Conservation (phyloP, 352 stramenopile species). For the Globisporangium ultimum region DNA sequence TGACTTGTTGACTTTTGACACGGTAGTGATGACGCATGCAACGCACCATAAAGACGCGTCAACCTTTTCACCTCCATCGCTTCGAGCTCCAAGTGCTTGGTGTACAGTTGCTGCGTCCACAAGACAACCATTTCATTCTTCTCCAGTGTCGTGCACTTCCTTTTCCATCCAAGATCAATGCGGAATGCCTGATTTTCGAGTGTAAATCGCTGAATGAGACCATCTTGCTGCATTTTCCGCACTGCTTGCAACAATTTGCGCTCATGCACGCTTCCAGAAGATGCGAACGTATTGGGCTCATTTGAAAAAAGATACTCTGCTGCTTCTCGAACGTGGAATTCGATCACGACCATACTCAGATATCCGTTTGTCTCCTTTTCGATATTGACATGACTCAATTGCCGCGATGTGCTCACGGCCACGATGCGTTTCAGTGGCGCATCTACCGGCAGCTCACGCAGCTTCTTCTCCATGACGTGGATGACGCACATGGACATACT, state of each 20-base stretch:
- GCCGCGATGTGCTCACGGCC: conserved; percentile 11
- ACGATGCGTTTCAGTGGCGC: conserved; percentile 39
- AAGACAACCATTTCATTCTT: conserved; percentile 17
- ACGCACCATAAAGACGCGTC: conserved; percentile 47
- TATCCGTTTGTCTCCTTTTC: conserved; percentile 59
- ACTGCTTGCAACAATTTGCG: conserved; percentile 52
- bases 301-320: conserved; percentile 23
- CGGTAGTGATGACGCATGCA: conserved; percentile 35
- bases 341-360: conserved; percentile 40
- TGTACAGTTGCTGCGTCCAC: conserved; percentile 51
- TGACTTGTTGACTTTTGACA: neutral
- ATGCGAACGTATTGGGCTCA: neutral
- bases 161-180: conserved; percentile 35
- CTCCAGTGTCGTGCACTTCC: neutral
- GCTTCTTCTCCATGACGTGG: conserved; percentile 49
- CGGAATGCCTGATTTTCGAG: conserved; percentile 52
- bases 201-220: conserved; percentile 53
- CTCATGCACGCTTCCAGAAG: conserved; percentile 28
- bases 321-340: conserved; percentile 59
- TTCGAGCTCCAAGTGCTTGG: conserved; percentile 57
- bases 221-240: conserved; percentile 43
- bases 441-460: conserved; percentile 26
- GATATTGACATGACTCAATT: conserved; percentile 15
- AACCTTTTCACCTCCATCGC: conserved; percentile 54
- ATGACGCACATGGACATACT: conserved; percentile 56